Conservation (phyloP, 192 early-diverging fungal genomes). For the Mortierella alpina region DNA sequence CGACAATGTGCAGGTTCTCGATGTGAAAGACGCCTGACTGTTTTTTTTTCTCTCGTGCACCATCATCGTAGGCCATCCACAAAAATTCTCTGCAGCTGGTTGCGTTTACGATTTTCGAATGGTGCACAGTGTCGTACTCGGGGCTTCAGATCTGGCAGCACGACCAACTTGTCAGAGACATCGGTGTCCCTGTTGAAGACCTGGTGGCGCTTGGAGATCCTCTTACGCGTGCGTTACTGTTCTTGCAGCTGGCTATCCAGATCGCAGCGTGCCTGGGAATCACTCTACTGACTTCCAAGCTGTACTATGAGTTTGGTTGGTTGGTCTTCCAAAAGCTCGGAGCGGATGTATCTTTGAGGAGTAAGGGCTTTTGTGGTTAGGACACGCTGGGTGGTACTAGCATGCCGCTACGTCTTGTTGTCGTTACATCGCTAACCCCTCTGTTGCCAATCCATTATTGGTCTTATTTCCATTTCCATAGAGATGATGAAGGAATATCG, state of each 20-base stretch:
- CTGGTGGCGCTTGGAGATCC: conserved; percentile 7
- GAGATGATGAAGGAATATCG: conserved; percentile 54
- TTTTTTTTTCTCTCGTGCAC: neutral
- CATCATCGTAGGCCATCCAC: conserved; percentile 26
- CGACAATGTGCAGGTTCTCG: neutral
- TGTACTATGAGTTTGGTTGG: conserved; percentile 52
- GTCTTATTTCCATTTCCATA: conserved; percentile 8
- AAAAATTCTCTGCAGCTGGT: conserved; percentile 47
- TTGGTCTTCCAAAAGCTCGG: conserved; percentile 50
- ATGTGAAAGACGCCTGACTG: neutral
- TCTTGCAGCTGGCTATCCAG: conserved; percentile 36
- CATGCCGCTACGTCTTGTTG: neutral
- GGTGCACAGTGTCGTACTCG: conserved; percentile 46
- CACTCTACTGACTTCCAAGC: conserved; percentile 30
- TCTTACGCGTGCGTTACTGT: conserved; percentile 19
- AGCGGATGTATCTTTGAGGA: conserved; percentile 39
- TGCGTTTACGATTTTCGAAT: conserved; percentile 46
- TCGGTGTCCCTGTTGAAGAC: conserved; percentile 16
- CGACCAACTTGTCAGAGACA: conserved; percentile 35
- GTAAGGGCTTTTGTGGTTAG: conserved; percentile 5
- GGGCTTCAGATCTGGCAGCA: conserved; percentile 48
- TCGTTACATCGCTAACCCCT: neutral
- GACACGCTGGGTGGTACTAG: neutral
- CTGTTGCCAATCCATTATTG: neutral
- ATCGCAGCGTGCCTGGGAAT: conserved; percentile 17